Evolutionary conservation across 2,329 filamentous ascomycete genomes (phyloP).

Genomic region (Fusarium subtropicale): DNA sequence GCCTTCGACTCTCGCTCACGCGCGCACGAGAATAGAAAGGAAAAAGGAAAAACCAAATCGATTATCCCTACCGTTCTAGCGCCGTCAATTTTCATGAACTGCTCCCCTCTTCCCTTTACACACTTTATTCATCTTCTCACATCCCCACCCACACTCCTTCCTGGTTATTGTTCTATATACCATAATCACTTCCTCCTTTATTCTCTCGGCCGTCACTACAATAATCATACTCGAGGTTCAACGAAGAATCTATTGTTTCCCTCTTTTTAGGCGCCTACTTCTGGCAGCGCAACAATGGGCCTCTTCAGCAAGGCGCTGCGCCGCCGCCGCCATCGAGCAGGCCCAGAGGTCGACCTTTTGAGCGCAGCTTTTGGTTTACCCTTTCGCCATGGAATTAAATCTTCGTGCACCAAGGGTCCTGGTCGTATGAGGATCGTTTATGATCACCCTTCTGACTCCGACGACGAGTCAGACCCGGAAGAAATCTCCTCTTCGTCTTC

Average conservation of each 20-base stretch:
- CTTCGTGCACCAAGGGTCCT: conserved; percentile 8
- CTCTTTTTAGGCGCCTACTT: background rate
- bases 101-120: background rate
- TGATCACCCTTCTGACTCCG: conserved; percentile 15
- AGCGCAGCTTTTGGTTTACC: conserved; percentile 47
- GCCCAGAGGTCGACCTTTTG: conserved; percentile 45
- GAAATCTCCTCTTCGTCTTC: conserved; percentile 15
- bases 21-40: background rate
- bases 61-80: background rate
- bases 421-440: conserved; percentile 17
- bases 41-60: background rate
- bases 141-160: conserved; percentile 14
- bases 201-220: background rate
- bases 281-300: conserved; percentile 37
- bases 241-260: background rate
- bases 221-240: background rate
- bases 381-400: conserved; percentile 27
- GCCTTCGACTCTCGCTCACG: background rate
- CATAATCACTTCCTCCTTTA: background rate
- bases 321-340: conserved; percentile 25
- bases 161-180: conserved; percentile 7
- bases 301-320: conserved; percentile 30
- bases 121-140: background rate
- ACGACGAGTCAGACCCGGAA: conserved; percentile 16
- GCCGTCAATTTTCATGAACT: background rate